Evolutionary conservation across 192 early-diverging fungal genomes (phyloP), one percentile per base, ranked within the genome.

Genomic region (Umbelopsis sp.): DNA sequence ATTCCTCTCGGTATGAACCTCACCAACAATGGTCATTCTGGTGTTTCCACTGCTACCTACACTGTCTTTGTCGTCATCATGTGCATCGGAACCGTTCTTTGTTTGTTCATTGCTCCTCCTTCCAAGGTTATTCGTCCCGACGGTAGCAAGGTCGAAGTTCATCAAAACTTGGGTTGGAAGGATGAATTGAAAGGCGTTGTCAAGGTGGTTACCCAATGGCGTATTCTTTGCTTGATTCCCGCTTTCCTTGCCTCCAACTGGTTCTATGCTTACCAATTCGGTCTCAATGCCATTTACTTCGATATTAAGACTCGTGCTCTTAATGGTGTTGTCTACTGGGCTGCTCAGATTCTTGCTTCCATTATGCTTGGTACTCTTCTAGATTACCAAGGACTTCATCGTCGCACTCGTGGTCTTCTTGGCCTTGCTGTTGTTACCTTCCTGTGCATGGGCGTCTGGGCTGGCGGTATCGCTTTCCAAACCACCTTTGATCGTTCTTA

Each of bases 201-300:
- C 18, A 78, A 72, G 58, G 75, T 90, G 21, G 87, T 90, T 70
- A 46, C 78, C 15, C 83, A 91, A 55, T 86, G 79, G 75, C 83
- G 84, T 68, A 88, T 91, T 74, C 30, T 92, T n/a, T 58, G 78
- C 23, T 80, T 93, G n/a, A 74, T 86, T 6, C 92, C 92, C 16
- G 80, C 87, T 71, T 90, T 86, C 75, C 27, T 92, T n/a, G 83
- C 88, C n/a, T 89, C 88, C 64, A 94, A 94, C 72, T 91, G 90
- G 86, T 91, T 89, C 77, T 92, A 91, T 80, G 81, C 88, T 0
- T 91, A 91, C 75, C 89, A 93, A 61, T 91, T 87, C 69, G 80
- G 73, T 18, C 75, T 88, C 64, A 92, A 92, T 66, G 88, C 88
- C 0, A 71, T 75, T 6, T 84, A 91, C 68, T 93, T 92, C 47